Conservation (phyloP, 2,329 filamentous ascomycete species). For the Acrocalymma vagum region DNA sequence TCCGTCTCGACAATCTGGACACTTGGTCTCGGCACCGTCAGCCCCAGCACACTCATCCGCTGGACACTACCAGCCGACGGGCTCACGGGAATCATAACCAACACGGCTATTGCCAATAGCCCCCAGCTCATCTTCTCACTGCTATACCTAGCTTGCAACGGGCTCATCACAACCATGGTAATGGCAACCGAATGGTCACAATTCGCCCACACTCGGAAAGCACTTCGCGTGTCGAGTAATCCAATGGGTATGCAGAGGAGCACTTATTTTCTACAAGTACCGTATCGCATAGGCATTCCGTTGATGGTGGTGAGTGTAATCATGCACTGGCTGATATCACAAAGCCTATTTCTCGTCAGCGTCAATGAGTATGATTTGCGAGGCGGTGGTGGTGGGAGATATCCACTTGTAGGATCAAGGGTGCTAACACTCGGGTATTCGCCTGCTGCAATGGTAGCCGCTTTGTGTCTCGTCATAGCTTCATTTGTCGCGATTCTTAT, state of each 20-base stretch:
- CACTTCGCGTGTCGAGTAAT: slow-evolving; percentile 46
- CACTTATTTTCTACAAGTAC: slow-evolving; percentile 54
- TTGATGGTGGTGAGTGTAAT: slow-evolving; percentile 40
- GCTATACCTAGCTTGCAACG: slow-evolving; percentile 57
- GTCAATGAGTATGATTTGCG: slow-evolving; percentile 24
- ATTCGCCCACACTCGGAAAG: slow-evolving; percentile 45
- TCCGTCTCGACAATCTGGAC: too few species aligned
- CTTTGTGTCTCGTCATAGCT: slow-evolving; percentile 1
- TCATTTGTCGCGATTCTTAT: slow-evolving; percentile 69
- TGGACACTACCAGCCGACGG: too few species aligned
- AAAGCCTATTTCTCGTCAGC: slow-evolving; percentile 52
- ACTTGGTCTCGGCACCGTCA: too few species aligned
- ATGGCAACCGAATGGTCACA: slow-evolving; percentile 57
- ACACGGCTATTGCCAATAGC: slow-evolving; percentile 55
- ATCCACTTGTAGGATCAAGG: too few species aligned
- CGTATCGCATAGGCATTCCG: slow-evolving; percentile 48
- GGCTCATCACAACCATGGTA: slow-evolving; percentile 57
- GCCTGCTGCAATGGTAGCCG: slow-evolving; percentile 8
- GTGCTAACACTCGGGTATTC: slow-evolving; percentile 13
- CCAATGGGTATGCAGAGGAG: slow-evolving; percentile 46
- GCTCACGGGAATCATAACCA: too few species aligned
- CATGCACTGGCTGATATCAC: slow-evolving; percentile 56
- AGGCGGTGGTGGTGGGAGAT: too few species aligned
- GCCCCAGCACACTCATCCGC: too few species aligned
- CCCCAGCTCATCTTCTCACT: slow-evolving; percentile 58